Percentiles rank a stretch among this genome's conserved stretches.
Conservation (phyloP, 768 basidiomycete genomes). For the Tricholoma flavovirens region DNA sequence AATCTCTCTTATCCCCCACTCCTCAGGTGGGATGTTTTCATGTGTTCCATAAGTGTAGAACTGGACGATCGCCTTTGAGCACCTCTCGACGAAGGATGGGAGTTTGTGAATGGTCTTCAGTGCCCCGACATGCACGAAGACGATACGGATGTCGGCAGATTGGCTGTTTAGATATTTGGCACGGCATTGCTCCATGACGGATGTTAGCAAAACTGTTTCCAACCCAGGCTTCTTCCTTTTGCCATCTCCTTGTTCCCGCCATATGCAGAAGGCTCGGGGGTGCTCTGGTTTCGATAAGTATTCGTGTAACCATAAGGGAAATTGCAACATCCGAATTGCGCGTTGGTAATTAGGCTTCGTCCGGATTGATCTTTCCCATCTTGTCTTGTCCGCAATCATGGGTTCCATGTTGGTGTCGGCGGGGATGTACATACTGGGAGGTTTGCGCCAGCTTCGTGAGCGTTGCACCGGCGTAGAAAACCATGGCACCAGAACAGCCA, state of each 20-base stretch:
- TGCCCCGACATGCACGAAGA: slow-evolving; percentile 66
- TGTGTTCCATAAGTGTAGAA: slow-evolving; percentile 71
- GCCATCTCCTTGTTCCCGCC: slow-evolving; percentile 33
- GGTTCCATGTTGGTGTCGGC: slow-evolving; percentile 16
- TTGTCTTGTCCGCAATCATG: slow-evolving; percentile 10
- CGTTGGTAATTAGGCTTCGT: slow-evolving; percentile 27
- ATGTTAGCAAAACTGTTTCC: slow-evolving; percentile 39
- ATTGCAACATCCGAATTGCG: slow-evolving; percentile 38
- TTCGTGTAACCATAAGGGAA: slow-evolving; percentile 44
- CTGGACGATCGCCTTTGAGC: slow-evolving; percentile 40
- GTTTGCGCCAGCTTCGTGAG: slow-evolving; percentile 20
- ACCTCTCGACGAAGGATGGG: slow-evolving; percentile 42
- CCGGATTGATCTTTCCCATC: slow-evolving; percentile 20
- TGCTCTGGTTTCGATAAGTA: slow-evolving; percentile 32
- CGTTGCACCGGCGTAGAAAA: slow-evolving; percentile 29
- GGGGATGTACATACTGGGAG: slow-evolving; percentile 11
- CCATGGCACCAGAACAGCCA: slow-evolving; percentile 48
- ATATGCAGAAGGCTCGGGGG: slow-evolving; percentile 42
- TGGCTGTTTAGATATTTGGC: slow-evolving; percentile 34
- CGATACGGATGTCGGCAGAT: slow-evolving; percentile 34
- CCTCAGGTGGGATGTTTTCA: slow-evolving; percentile 38
- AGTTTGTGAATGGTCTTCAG: slow-evolving; percentile 44
- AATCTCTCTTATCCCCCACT: slow-evolving; percentile 63
- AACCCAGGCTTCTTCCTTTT: slow-evolving; percentile 23
- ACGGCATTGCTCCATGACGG: slow-evolving; percentile 38